phyloP scores from a whole-genome alignment of 352 stramenopile species.

The Phytophthora rubi region DNA sequence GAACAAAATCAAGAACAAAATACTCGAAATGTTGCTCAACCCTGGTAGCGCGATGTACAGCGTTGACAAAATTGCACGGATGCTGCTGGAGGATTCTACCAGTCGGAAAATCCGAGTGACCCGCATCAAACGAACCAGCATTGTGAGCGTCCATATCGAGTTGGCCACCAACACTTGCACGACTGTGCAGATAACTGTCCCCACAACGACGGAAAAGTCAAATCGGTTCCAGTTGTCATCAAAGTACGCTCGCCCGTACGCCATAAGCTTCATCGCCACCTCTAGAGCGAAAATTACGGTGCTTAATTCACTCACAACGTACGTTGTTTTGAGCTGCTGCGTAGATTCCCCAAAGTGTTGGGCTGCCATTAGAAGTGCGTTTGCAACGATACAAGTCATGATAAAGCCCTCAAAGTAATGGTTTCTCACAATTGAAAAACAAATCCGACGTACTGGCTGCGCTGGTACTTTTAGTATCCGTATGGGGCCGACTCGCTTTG shows the following conservation, averaged over 20 bases:
- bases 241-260: slow-evolving; percentile 80
- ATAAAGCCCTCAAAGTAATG: slow-evolving; percentile 84
- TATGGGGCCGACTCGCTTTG: slow-evolving; percentile 56
- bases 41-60: slow-evolving; percentile 87
- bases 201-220: slow-evolving; percentile 80
- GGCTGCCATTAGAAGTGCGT: slow-evolving; percentile 86
- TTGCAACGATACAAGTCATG: slow-evolving; percentile 88
- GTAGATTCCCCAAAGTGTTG: slow-evolving; percentile 81
- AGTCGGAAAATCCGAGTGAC: slow-evolving; percentile 84
- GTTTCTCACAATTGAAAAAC: slow-evolving; percentile 68
- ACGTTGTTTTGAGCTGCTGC: slow-evolving; percentile 51
- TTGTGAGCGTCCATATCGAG: slow-evolving; percentile 67
- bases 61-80: slow-evolving; percentile 87
- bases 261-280: slow-evolving; percentile 84
- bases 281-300: slow-evolving; percentile 87
- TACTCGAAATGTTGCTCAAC: slow-evolving; percentile 87
- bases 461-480: slow-evolving; percentile 52
- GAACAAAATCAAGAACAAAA: slow-evolving; percentile 92
- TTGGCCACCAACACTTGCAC: slow-evolving; percentile 48
- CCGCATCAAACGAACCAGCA: slow-evolving; percentile 88
- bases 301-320: slow-evolving; percentile 80
- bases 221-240: slow-evolving; percentile 85
- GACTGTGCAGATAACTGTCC: slow-evolving; percentile 57
- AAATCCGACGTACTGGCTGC: slow-evolving; percentile 46
- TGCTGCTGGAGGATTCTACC: slow-evolving; percentile 80